Evolutionary conservation across 495 filamentous ascomycete genomes (phyloP), one percentile per base, ranked within the genome.

Genomic region (Daldinia loculata): DNA sequence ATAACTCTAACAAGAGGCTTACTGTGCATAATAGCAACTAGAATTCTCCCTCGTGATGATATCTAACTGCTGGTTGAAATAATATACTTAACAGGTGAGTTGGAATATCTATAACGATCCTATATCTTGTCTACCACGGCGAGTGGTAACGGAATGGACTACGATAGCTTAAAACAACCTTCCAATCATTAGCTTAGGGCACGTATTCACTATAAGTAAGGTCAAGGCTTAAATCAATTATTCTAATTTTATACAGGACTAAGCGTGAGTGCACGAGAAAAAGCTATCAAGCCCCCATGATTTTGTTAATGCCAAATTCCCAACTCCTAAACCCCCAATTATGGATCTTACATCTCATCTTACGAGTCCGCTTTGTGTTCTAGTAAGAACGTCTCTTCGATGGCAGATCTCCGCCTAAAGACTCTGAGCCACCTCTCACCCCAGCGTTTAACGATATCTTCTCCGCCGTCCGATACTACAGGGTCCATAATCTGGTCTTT

Each of bases 381-480:
- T 1, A 81, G 62, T 56, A 83, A 58, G 61, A 83, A 88, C 1
- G 88, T 82, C 81, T 97, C 94, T 80, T 97, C 93, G 52, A 98
- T 93, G 17, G 89, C 91, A 66, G 87, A 86, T 80, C 93, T 92
- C 22, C 95, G 82, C 64, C 89, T 83, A 76, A 97, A 97, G 2
- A 95, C 94, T 45, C 91, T 85, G 51, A 93, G 80, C 95, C 95
- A 99, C 17, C 92, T 84, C 76, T 87, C 86, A 3, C 90, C 95
- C 95, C 95, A 98, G 63, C 86, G 86, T 67, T 88, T 86, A 51
- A 97, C 84, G 63, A 94, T 83, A 61, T 84, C 86, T 71, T 92
- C 87, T 38, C 79, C 81, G 26, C 83, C 85, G 43, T 85, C 85
- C 6, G 75, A 69, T 14, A 58, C 63, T 32, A 79, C 80, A 15